Evolutionary conservation across 1,284 basidiomycete species (phyloP).

Genomic region (Malassezia arunalokei): DNA sequence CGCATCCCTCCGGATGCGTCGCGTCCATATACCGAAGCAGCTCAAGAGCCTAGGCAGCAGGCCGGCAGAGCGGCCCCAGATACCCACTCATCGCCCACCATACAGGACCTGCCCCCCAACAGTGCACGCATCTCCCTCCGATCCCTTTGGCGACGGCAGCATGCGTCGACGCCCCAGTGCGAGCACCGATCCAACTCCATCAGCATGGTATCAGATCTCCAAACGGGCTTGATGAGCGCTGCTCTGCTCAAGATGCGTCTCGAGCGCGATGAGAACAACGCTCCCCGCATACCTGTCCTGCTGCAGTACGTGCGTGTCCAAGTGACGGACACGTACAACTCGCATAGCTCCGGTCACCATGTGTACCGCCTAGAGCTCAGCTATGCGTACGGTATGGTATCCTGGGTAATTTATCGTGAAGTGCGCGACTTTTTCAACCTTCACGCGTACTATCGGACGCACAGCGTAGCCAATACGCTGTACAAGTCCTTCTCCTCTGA

Average conservation of each 20-base stretch:
- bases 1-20: no score
- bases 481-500: constrained; percentile 19
- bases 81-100: no score
- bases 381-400: constrained; percentile 80
- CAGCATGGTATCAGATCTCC: constrained; percentile 1
- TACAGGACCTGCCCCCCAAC: no score
- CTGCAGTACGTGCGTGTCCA: constrained; percentile 73
- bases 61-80: no score
- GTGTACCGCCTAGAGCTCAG: constrained; percentile 90
- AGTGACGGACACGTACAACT: constrained; percentile 72
- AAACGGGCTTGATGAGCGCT: constrained; percentile 18
- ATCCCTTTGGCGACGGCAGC: no score
- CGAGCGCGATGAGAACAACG: constrained; percentile 75
- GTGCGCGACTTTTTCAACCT: constrained; percentile 81
- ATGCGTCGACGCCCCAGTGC: no score
- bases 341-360: constrained; percentile 59
- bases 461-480: constrained; percentile 47
- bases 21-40: no score
- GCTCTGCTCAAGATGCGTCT: constrained; percentile 64
- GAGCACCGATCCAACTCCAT: neutral
- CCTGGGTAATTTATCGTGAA: constrained; percentile 89
- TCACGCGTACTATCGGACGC: constrained; percentile 79
- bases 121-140: no score
- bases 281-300: constrained; percentile 70
- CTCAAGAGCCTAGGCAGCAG: no score